Conservation (phyloP, 371 early-diverging fungal species). For the Syncephalis plumigaleata region DNA sequence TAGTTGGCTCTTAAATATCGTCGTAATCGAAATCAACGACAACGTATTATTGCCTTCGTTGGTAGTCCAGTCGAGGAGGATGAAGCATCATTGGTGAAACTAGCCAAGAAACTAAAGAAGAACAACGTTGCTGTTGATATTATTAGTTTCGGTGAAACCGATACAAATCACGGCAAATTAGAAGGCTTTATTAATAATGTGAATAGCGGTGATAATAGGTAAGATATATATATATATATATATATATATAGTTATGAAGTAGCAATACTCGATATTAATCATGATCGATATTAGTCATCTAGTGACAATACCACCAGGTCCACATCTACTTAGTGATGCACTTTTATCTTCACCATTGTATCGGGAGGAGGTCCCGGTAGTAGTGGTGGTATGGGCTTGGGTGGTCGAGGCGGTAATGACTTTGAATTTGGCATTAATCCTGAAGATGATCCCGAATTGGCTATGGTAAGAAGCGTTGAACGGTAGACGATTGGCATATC, state of each 20-base stretch:
- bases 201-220: slow-evolving; percentile 80
- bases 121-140: slow-evolving; percentile 93
- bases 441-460: slow-evolving; percentile 88
- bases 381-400: slow-evolving; percentile 26
- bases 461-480: slow-evolving; percentile 55
- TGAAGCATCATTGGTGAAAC: slow-evolving; percentile 67
- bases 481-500: too few relatives aligned
- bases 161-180: slow-evolving; percentile 74
- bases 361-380: slow-evolving; percentile 51
- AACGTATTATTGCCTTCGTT: slow-evolving; percentile 87
- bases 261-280: neutral
- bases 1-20: slow-evolving; percentile 89
- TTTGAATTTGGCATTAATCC: slow-evolving; percentile 96
- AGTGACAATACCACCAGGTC: slow-evolving; percentile 86
- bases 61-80: slow-evolving; percentile 74
- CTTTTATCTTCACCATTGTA: slow-evolving; percentile 61
- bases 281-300: slow-evolving; percentile 39
- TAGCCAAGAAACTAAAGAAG: slow-evolving; percentile 93
- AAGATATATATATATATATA: neutral
- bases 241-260: neutral
- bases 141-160: slow-evolving; percentile 93
- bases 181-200: slow-evolving; percentile 81
- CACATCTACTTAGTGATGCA: slow-evolving; percentile 83
- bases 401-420: slow-evolving; percentile 32
- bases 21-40: slow-evolving; percentile 89